These are phyloP conservation scores for Chlamydomonas sp. DNA, from an alignment of 139 green algal genomes.

Conservation along the genomic window DNA sequence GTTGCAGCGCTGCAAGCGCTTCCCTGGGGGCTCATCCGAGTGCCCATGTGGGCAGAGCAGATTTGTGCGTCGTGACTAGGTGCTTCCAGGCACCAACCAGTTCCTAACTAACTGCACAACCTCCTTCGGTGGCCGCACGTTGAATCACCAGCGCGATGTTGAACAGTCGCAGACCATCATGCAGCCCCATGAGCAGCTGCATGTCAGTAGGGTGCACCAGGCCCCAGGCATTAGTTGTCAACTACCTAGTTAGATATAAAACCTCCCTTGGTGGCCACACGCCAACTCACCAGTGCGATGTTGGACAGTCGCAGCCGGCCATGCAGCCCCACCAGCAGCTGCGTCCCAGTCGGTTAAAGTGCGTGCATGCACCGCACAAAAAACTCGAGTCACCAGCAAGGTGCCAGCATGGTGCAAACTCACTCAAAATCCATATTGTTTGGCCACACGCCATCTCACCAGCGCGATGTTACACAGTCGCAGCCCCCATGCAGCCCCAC, in stretches of 20 bases:
- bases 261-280: background rate
- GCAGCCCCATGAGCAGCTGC: constrained; percentile 31
- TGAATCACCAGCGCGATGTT: constrained; percentile 23
- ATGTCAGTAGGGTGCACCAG: constrained; percentile 32
- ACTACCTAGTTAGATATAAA: background rate
- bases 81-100: background rate
- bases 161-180: constrained; percentile 33
- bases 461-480: constrained; percentile 23
- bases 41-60: constrained; percentile 21
- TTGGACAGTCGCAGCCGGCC: constrained; percentile 32
- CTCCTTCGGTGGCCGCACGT: background rate
- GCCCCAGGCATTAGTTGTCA: background rate
- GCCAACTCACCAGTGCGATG: constrained; percentile 24
- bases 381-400: background rate
- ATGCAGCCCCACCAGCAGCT: constrained; percentile 31
- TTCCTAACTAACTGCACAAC: background rate
- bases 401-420: too few species aligned
- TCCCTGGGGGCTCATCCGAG: constrained; percentile 23
- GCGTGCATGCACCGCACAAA: too few species aligned
- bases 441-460: constrained; percentile 15
- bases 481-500: constrained; percentile 36
- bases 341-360: constrained; percentile 29
- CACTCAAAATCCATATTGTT: background rate
- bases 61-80: too few species aligned
- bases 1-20: constrained; percentile 36